Conservation (phyloP, 1,139 yeast species). For the Yamadazyma aaseri region DNA sequence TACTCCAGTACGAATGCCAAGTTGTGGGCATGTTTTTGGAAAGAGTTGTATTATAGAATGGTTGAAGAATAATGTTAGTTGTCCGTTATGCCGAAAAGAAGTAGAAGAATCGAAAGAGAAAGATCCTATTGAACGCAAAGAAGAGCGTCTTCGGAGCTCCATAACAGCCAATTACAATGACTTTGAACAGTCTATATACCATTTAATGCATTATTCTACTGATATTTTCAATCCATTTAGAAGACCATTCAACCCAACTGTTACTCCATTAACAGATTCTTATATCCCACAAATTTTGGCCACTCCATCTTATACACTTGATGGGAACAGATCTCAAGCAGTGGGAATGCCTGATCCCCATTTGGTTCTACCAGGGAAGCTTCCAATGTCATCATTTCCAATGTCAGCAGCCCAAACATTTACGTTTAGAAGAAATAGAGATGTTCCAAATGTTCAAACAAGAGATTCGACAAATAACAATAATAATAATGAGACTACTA, state of each 20-base stretch:
- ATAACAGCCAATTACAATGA: constrained; percentile 15
- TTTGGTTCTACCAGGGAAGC: constrained; percentile 31
- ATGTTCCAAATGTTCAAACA: constrained; percentile 3
- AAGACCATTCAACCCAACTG: constrained; percentile 35
- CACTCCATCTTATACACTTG: constrained; percentile 13
- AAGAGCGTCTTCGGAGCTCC: constrained; percentile 15
- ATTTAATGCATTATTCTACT: constrained; percentile 31
- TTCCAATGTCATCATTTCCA: constrained; percentile 28
- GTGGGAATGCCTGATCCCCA: constrained; percentile 23
- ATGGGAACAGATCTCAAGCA: constrained; percentile 7
- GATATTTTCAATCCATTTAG: constrained; percentile 40
- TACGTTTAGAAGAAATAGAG: constrained; percentile 2
- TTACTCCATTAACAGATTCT: constrained; percentile 45
- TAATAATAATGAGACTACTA: constrained; percentile 10
- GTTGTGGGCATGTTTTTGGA: constrained; percentile 44
- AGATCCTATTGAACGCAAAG: constrained; percentile 19
- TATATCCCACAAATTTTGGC: constrained; percentile 41
- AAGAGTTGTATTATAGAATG: constrained; percentile 44
- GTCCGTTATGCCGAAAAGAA: constrained; percentile 48
- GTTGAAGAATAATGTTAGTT: constrained; percentile 41
- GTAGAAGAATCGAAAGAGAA: constrained; percentile 31
- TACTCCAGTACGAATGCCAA: constrained; percentile 44
- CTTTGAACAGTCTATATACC: constrained; percentile 21
- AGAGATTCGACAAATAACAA: constrained; percentile 1
- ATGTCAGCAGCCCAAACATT: constrained; percentile 2